Conservation (phyloP, 2,329 filamentous ascomycete species). For the Chrysosporium keratinophilum region DNA sequence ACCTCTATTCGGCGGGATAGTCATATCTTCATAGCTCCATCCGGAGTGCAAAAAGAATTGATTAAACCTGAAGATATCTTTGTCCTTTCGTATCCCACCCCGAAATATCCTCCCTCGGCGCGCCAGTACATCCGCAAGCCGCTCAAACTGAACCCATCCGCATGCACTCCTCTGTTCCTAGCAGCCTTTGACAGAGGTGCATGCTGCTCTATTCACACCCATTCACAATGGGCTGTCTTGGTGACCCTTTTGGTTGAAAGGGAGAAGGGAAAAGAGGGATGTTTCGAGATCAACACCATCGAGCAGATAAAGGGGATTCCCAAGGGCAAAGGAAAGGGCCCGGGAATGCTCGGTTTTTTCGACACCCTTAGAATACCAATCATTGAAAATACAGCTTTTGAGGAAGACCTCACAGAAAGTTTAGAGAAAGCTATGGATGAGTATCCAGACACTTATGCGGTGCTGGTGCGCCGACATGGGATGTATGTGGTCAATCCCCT, state of each 20-base stretch:
- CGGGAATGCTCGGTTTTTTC: constrained; percentile 85
- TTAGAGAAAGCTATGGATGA: constrained; percentile 82
- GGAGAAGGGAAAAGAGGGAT: constrained; percentile 43
- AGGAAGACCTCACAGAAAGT: constrained; percentile 88
- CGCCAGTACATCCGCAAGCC: constrained; percentile 66
- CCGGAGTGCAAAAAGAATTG: constrained; percentile 93
- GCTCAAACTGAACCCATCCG: constrained; percentile 70
- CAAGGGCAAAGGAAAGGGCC: constrained; percentile 63
- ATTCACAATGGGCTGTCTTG: constrained; percentile 97
- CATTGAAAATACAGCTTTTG: constrained; percentile 92
- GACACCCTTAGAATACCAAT: constrained; percentile 87
- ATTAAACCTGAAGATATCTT: constrained; percentile 90
- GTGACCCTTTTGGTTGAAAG: constrained; percentile 82
- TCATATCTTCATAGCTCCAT: constrained; percentile 89
- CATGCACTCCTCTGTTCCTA: constrained; percentile 94
- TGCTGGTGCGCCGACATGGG: constrained; percentile 83
- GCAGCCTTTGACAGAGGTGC: constrained; percentile 84
- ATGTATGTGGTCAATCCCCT: constrained; percentile 48
- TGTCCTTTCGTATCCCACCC: constrained; percentile 67
- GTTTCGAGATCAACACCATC: constrained; percentile 91
- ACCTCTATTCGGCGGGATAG: constrained; percentile 50
- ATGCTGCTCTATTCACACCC: constrained; percentile 94
- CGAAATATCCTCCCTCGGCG: constrained; percentile 49
- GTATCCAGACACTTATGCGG: constrained; percentile 86
- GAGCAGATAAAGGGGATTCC: constrained; percentile 92